A percentile compares a stretch with the other conserved stretches of the same genome.
These are phyloP conservation scores for Hamamelis virginiana DNA, from an alignment of 164 flowering plant species.

Conservation along the genomic window DNA sequence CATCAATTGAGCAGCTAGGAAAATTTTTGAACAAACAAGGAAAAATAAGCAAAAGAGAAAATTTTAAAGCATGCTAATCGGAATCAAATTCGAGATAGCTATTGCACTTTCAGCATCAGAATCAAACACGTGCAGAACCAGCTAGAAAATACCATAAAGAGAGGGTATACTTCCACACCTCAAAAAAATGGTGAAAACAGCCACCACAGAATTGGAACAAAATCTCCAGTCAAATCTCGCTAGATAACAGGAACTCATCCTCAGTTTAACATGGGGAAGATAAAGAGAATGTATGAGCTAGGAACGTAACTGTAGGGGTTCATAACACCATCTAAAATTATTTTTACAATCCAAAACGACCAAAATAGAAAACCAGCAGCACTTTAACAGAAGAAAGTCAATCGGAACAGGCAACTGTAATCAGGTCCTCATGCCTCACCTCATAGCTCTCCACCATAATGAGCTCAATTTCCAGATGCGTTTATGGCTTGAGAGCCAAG, in stretches of 20 bases:
- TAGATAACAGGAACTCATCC: background rate
- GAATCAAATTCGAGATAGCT: too few relatives aligned
- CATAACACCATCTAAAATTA: slow-evolving; percentile 6
- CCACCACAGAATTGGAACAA: background rate
- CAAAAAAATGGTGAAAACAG: too few relatives aligned
- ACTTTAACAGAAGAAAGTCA: slow-evolving; percentile 7
- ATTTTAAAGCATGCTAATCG: too few relatives aligned
- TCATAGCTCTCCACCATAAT: background rate
- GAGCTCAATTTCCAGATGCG: slow-evolving; percentile 5
- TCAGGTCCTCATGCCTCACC: slow-evolving; percentile 2
- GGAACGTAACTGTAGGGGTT: background rate
- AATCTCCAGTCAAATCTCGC: background rate
- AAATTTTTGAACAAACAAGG: too few relatives aligned
- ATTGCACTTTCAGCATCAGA: too few relatives aligned
- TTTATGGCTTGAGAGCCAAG: slow-evolving; percentile 53
- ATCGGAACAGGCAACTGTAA: slow-evolving; percentile 1
- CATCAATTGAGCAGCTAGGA: too few relatives aligned
- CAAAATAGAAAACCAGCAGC: background rate
- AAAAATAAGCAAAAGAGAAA: too few relatives aligned
- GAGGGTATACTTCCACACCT: too few relatives aligned
- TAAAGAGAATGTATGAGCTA: background rate
- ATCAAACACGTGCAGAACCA: too few relatives aligned
- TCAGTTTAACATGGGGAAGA: background rate
- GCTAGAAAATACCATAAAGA: too few relatives aligned
- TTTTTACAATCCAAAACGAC: slow-evolving; percentile 21